phyloP scores from a whole-genome alignment of 192 early-diverging fungal species.

The Podila verticillata region DNA sequence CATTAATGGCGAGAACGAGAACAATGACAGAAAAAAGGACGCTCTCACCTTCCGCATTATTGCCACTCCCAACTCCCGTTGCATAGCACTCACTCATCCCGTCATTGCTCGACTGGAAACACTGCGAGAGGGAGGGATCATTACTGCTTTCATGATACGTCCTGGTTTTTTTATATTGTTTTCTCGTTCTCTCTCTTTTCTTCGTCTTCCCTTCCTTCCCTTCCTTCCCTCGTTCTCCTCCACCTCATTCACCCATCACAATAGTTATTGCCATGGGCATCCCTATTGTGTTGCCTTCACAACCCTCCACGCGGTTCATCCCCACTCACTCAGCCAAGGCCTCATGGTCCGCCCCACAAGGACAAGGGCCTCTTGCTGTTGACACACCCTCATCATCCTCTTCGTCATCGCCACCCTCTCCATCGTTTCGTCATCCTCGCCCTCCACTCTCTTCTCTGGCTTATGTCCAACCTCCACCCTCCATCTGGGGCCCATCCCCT shows the following conservation, averaged over 20 bases:
- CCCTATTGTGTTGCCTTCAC: slow-evolving; percentile 19
- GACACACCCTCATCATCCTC: not conserved
- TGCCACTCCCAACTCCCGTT: no score
- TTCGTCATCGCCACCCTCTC: not conserved
- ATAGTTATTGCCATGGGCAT: slow-evolving; percentile 29
- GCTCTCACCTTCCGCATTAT: no score
- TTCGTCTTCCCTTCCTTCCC: not conserved
- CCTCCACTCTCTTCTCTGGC: slow-evolving; percentile 10
- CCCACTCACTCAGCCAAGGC: slow-evolving; percentile 34
- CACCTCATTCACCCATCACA: not conserved
- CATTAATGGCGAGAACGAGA: no score
- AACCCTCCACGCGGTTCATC: slow-evolving; percentile 2
- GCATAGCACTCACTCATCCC: no score
- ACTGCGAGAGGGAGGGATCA: no score
- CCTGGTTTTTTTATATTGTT: not conserved
- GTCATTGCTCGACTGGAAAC: no score
- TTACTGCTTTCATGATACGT: no score
- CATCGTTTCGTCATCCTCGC: not conserved
- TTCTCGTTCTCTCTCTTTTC: not conserved
- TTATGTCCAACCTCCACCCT: slow-evolving; percentile 1
- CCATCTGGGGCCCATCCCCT: slow-evolving; percentile 5
- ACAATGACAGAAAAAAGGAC: no score
- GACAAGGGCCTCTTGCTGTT: not conserved
- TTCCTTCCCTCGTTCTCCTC: not conserved
- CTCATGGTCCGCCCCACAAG: slow-evolving; percentile 18